A percentile compares a stretch with the other conserved stretches of the same genome.
phyloP scores from a whole-genome alignment of 164 flowering plant species.

The Chloranthus sessilifolius region DNA sequence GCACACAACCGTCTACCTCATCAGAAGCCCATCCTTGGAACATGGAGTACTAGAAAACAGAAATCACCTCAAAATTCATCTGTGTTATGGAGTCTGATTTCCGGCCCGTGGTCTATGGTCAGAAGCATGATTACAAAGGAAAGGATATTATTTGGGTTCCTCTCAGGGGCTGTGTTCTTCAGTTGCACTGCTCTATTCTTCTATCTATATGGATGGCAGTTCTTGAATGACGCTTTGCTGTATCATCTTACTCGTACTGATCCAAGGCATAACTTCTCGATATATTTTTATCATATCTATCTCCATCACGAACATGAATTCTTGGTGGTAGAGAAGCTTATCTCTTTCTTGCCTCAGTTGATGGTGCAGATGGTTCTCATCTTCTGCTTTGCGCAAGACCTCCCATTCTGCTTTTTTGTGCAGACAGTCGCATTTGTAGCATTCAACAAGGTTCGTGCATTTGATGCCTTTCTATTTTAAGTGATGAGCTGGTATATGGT shows the following conservation, averaged over 20 bases:
- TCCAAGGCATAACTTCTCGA: slow-evolving; percentile 94
- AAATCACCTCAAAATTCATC: slow-evolving; percentile 15
- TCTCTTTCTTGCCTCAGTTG: slow-evolving; percentile 86
- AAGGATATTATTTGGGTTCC: slow-evolving; percentile 54
- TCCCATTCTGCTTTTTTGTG: slow-evolving; percentile 72
- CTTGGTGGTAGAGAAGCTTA: slow-evolving; percentile 66
- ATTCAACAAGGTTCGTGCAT: slow-evolving; percentile 72
- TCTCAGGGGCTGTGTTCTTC: slow-evolving; percentile 69
- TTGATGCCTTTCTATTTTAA: slow-evolving; percentile 1
- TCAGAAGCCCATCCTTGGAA: slow-evolving; percentile 37
- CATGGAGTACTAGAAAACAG: slow-evolving; percentile 33
- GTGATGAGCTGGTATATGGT: background rate
- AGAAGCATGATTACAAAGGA: slow-evolving; percentile 40
- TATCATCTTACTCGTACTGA: slow-evolving; percentile 97
- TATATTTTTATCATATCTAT: slow-evolving; percentile 92
- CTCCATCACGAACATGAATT: slow-evolving; percentile 62
- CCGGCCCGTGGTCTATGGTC: slow-evolving; percentile 21
- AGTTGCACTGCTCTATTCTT: slow-evolving; percentile 59
- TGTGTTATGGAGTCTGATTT: slow-evolving; percentile 1
- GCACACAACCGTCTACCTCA: slow-evolving; percentile 33
- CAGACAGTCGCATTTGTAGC: slow-evolving; percentile 97
- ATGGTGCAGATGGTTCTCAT: slow-evolving; percentile 71
- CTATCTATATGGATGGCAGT: slow-evolving; percentile 74
- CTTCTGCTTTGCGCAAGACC: slow-evolving; percentile 60
- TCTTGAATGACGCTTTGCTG: slow-evolving; percentile 79